Conservation (phyloP, 2,329 filamentous ascomycete species). For the Colletotrichum truncatum region DNA sequence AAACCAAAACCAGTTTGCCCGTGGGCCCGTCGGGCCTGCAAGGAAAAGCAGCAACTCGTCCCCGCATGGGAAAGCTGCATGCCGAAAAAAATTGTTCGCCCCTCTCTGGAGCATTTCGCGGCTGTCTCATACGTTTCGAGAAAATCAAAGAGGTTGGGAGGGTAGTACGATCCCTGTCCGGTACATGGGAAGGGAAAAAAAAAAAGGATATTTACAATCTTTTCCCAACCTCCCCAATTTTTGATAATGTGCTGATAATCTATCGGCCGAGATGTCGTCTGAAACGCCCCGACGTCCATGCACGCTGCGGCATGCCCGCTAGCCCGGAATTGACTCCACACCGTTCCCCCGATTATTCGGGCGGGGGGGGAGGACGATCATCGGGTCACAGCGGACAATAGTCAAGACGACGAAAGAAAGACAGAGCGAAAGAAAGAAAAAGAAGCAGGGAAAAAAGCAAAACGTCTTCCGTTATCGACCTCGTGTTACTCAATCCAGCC, state of each 20-base stretch:
- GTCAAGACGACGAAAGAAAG: neutral
- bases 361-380: neutral
- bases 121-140: neutral
- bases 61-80: neutral
- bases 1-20: slow-evolving; percentile 1
- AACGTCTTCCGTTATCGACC: neutral
- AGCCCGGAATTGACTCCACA: slow-evolving; percentile 4
- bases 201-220: neutral
- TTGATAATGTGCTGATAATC: neutral
- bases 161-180: neutral
- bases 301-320: slow-evolving; percentile 11
- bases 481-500: neutral
- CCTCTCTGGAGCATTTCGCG: neutral
- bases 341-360: neutral
- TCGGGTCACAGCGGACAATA: neutral
- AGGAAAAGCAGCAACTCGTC: neutral
- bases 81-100: neutral
- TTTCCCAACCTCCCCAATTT: slow-evolving; percentile 24
- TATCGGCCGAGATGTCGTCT: slow-evolving; percentile 23
- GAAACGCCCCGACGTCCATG: slow-evolving; percentile 22
- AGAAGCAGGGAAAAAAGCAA: neutral
- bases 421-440: neutral
- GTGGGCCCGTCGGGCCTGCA: neutral
- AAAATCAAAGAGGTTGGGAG: slow-evolving; percentile 6
- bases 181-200: neutral